phyloP scores from a whole-genome alignment of 2,329 filamentous ascomycete species.

The Bipolaris sorokiniana region DNA sequence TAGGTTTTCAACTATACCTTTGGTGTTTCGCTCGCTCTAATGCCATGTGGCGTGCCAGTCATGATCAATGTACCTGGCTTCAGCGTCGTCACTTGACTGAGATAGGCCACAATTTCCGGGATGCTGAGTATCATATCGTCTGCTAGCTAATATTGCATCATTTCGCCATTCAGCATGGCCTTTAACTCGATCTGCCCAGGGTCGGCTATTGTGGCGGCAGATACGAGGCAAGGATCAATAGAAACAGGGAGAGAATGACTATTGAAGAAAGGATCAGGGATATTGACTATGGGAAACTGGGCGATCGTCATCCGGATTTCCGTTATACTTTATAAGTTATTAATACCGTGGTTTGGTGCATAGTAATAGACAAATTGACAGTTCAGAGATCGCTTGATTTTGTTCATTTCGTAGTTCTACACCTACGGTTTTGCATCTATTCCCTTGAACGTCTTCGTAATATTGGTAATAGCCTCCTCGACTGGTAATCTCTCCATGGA shows the following conservation, averaged over 20 bases:
- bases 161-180: slow-evolving; percentile 54
- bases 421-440: slow-evolving; percentile 23
- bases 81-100: slow-evolving; percentile 50
- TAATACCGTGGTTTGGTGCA: too few relatives aligned
- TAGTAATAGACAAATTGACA: background rate
- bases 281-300: slow-evolving; percentile 55
- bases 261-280: slow-evolving; percentile 54
- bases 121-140: slow-evolving; percentile 58
- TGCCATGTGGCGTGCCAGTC: slow-evolving; percentile 54
- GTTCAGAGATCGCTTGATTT: background rate
- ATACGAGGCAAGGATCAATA: slow-evolving; percentile 59
- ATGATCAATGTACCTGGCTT: slow-evolving; percentile 54
- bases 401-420: background rate
- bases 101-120: slow-evolving; percentile 51
- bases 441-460: slow-evolving; percentile 61
- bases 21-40: slow-evolving; percentile 53
- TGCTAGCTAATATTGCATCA: slow-evolving; percentile 49
- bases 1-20: slow-evolving; percentile 48
- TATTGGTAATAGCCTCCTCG: slow-evolving; percentile 67
- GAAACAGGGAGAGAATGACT: slow-evolving; percentile 52
- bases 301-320: slow-evolving; percentile 59
- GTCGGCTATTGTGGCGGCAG: slow-evolving; percentile 47
- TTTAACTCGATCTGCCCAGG: slow-evolving; percentile 49
- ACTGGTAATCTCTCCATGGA: slow-evolving; percentile 73
- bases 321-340: slow-evolving; percentile 40